Evolutionary conservation across 441 rosid genomes (phyloP).

Genomic region (Eutrema salsugineum): DNA sequence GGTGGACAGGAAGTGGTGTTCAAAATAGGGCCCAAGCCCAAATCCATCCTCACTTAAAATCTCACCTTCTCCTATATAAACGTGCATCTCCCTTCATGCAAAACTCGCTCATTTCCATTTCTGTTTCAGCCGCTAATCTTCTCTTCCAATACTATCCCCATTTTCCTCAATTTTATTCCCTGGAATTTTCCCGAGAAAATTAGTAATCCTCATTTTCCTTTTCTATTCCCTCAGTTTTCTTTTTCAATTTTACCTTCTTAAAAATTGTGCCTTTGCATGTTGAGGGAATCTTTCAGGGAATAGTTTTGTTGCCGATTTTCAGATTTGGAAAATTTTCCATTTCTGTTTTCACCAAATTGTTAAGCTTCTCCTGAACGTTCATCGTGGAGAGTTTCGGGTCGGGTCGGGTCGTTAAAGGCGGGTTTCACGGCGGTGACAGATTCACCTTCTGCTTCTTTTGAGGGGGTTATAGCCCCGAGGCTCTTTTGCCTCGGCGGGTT

Average conservation of each 20-base stretch:
- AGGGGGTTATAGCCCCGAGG: conserved; percentile 99
- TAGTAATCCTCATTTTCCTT: not conserved
- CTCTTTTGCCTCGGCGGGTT: conserved; percentile 98
- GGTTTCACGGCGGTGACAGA: conserved; percentile 46
- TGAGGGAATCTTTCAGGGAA: conserved; percentile 20
- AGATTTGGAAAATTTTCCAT: not conserved
- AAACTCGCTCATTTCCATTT: conserved; percentile 43
- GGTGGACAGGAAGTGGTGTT: no score
- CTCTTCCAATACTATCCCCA: not conserved
- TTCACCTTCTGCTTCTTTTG: conserved; percentile 76
- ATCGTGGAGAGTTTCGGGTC: conserved; percentile 48
- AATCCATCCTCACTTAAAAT: not conserved
- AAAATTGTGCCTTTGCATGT: conserved; percentile 23
- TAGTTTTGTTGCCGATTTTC: conserved; percentile 5
- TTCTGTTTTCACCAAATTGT: not conserved
- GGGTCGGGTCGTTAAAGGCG: conserved; percentile 46
- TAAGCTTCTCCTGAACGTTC: conserved; percentile 39
- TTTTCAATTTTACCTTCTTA: not conserved
- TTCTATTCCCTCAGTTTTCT: not conserved
- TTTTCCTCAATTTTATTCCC: not conserved
- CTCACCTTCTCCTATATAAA: conserved; percentile 41
- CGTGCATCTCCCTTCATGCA: conserved; percentile 39
- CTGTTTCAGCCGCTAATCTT: not conserved
- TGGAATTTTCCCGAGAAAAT: conserved; percentile 18
- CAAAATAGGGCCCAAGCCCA: conserved; percentile 37